phyloP scores from a whole-genome alignment of 768 basidiomycete species.

The Boletus speciosus region DNA sequence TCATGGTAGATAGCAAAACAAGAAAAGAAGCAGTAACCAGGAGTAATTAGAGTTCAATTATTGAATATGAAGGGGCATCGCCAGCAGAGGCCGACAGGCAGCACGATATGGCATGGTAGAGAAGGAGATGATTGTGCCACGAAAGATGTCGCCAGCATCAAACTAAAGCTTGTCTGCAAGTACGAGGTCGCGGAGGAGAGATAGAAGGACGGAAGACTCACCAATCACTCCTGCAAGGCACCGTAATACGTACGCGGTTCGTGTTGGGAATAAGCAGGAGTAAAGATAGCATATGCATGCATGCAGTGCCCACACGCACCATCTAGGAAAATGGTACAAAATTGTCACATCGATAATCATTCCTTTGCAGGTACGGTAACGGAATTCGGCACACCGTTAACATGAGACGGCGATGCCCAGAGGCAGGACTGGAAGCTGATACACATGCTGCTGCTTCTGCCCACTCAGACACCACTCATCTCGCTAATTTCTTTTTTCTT shows the following conservation, averaged over 20 bases:
- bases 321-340: slow-evolving; percentile 11
- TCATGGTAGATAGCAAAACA: slow-evolving; percentile 1
- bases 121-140: slow-evolving; percentile 1
- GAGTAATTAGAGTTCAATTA: slow-evolving; percentile 25
- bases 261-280: slow-evolving; percentile 17
- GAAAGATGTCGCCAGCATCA: slow-evolving; percentile 6
- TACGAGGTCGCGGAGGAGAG: neutral
- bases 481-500: slow-evolving; percentile 18
- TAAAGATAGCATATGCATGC: slow-evolving; percentile 20
- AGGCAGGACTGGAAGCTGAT: slow-evolving; percentile 26
- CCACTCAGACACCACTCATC: slow-evolving; percentile 29
- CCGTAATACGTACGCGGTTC: slow-evolving; percentile 21
- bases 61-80: slow-evolving; percentile 22
- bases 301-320: slow-evolving; percentile 19
- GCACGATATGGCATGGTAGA: slow-evolving; percentile 8
- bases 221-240: slow-evolving; percentile 13
- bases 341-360: slow-evolving; percentile 13
- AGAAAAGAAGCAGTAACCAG: slow-evolving; percentile 1
- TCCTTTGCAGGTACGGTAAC: slow-evolving; percentile 13
- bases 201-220: slow-evolving; percentile 14
- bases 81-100: slow-evolving; percentile 7
- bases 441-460: slow-evolving; percentile 24
- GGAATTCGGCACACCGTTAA: slow-evolving; percentile 7
- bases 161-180: slow-evolving; percentile 18
- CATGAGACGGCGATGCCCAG: slow-evolving; percentile 22